Base-by-base conservation (phyloP, 768 basidiomycete genomes). In the Termitomyces sp. region DNA sequence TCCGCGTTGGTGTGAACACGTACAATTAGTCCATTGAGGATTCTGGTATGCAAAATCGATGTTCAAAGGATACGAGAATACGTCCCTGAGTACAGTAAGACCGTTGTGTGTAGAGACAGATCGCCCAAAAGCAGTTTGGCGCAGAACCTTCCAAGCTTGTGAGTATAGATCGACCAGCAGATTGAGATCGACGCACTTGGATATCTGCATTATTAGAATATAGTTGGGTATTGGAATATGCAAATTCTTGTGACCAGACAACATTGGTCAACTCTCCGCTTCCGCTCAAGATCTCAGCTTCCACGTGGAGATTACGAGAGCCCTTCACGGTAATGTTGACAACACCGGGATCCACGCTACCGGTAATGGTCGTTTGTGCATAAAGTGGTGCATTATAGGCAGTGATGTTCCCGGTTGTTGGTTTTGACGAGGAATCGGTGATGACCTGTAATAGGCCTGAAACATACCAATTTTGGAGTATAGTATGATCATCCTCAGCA, bases 401-500 rank as follows among this genome's bases (percentile, higher is more conserved):
- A 0, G 78, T 83, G 56, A 91, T 88, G 28, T 73, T 77, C 28
- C 90, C 90, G 1, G 82, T 88, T 2, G 90, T 91, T 3, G 76
- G 86, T 42, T 68, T 64, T 1, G 74, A 69, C 30, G 88, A 88
- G 8, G 81, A 67, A 64, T 89, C 86, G 1, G 82, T 83, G 57
- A 85, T 68, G 46, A 89, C 84, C 66, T 91, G 88, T 6, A 92
- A 68, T 5, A 74, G 61, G 1, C 87, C 90, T 3, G 88, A 89
- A 27, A 91, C 81, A 64, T 81, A 88, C 91, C 90, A 92, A 64
- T 90, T 91, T 59, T 80, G 76, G 50, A 86, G 78, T 63, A 87
- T 82, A n/a, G 75, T 70, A 56, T 85, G 86, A 62, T 85, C 76
- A 7, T 62, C 59, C 67, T 92, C 86, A 17, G 84, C 83, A 5